phyloP scores from a whole-genome alignment of 1,139 yeast genomes.

The Saccharomyces hybrid region DNA sequence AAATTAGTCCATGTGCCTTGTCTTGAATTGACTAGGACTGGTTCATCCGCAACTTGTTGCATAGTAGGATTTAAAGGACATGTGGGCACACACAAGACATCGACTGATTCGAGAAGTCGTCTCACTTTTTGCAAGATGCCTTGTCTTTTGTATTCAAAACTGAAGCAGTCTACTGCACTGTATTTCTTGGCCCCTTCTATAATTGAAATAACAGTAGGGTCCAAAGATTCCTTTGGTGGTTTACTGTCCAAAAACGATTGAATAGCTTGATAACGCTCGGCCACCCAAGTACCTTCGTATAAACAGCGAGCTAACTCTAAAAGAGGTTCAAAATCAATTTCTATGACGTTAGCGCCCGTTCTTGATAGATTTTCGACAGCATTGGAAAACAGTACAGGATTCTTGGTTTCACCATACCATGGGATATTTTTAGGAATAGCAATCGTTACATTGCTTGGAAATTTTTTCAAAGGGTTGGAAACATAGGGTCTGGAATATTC shows the following conservation, averaged over 20 bases:
- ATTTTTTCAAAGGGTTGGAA: constrained; percentile 50
- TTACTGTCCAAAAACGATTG: constrained; percentile 63
- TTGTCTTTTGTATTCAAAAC: constrained; percentile 77
- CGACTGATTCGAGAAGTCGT: constrained; percentile 49
- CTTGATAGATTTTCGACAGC: constrained; percentile 53
- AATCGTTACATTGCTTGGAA: constrained; percentile 51
- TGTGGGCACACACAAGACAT: constrained; percentile 82
- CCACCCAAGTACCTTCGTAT: constrained; percentile 99
- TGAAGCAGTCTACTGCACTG: constrained; percentile 77
- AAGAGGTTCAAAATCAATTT: constrained; percentile 65
- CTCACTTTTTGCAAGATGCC: constrained; percentile 60
- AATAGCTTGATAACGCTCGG: constrained; percentile 83
- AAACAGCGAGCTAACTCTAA: constrained; percentile 79
- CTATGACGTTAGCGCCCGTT: constrained; percentile 51
- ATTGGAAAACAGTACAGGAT: constrained; percentile 55
- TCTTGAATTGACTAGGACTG: constrained; percentile 71
- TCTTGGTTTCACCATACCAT: constrained; percentile 78
- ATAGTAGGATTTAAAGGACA: constrained; percentile 88
- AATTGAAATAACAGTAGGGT: constrained; percentile 75
- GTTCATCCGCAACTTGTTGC: constrained; percentile 63
- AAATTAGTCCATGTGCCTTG: constrained; percentile 98
- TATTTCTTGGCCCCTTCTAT: constrained; percentile 70
- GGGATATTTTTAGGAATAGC: constrained; percentile 67
- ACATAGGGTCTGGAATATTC: constrained; percentile 78
- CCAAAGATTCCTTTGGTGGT: constrained; percentile 65